phyloP scores from a whole-genome alignment of 202 grass and related monocot species.

The Musa balbisiana region DNA sequence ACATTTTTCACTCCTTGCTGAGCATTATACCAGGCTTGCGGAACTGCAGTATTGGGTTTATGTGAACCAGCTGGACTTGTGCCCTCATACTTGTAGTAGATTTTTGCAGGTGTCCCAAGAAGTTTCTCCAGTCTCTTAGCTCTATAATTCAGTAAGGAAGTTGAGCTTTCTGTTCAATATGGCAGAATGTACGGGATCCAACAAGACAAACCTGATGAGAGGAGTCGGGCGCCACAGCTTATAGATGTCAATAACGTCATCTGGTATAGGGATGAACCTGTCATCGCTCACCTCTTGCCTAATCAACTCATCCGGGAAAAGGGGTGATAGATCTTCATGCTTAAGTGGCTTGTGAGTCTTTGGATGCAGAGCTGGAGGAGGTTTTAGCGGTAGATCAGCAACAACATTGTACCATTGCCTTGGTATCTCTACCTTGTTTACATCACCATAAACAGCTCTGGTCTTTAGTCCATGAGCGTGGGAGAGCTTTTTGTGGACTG shows the following conservation, averaged over 20 bases:
- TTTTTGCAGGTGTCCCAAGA: constrained; percentile 69
- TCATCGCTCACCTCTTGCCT: constrained; percentile 71
- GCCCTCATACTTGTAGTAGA: constrained; percentile 99
- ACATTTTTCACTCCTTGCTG: constrained; percentile 67
- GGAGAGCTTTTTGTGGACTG: constrained; percentile 11
- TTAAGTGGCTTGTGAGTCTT: constrained; percentile 62
- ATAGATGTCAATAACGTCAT: constrained; percentile 74
- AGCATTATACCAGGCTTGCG: constrained; percentile 88
- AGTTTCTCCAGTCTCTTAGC: constrained; percentile 80
- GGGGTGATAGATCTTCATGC: constrained; percentile 56
- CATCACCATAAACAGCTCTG: constrained; percentile 17
- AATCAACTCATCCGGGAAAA: constrained; percentile 96
- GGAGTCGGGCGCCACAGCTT: constrained; percentile 88
- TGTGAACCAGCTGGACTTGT: constrained; percentile 94
- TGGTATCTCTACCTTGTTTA: constrained; percentile 49
- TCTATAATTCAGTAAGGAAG: constrained; percentile 14
- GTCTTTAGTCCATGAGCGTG: constrained; percentile 18
- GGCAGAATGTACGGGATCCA: background rate
- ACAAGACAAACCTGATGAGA: constrained; percentile 50
- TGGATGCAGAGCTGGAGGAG: constrained; percentile 69
- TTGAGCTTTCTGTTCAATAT: background rate
- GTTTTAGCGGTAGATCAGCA: constrained; percentile 89
- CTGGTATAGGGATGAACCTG: constrained; percentile 67
- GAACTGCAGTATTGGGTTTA: constrained; percentile 88
- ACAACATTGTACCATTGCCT: constrained; percentile 96